Evolutionary conservation across 1,284 basidiomycete species (phyloP), one percentile per base, ranked within the genome.

Genomic region (Fomitopsis schrenkii): DNA sequence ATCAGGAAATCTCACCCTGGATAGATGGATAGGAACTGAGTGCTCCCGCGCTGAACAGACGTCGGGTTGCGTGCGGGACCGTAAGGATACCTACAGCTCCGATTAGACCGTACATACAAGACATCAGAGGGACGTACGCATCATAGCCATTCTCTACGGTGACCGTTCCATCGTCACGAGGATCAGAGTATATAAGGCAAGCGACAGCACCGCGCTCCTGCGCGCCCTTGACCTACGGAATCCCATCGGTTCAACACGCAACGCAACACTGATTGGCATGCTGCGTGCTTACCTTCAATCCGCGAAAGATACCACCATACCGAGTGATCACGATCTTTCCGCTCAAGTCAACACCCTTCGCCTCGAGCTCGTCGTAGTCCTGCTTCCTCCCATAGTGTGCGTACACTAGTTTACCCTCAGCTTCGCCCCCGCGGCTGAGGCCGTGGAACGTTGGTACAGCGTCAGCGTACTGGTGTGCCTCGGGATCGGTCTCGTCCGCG

Each of bases 81-180:
- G 22, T 86, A 77, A 0, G 95, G 96, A 72, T 97, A 84, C 17
- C 68, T 70, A 22, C 0, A 22, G 28, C 19, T 22, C 9, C 33
- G 5, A 26, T 42, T 44, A 36, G n/a, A 17, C 4, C 2, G 9
- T 3, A 22, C 9, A 10, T 22, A 15, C 12, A 12, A 14, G n/a
- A 9, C n/a, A 9, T 19, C 1, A 30, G 26, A 52, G 10, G 38
- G 3, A 64, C 65, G 44, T 53, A 70, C 52, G 85, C 78, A 40
- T 80, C 74, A 68, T 87, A 91, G 5, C 90, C 92, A 63, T 95
- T 93, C 60, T 84, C 84, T 17, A 83, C 81, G 3, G 88, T 93
- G 42, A 94, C 87, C 41, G 83, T 83, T n/a, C 94, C 94, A 69
- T 98, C 95, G 69, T 97, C 94, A 55, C 86, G 87, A n/a, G 91